Conservation (phyloP, 495 filamentous ascomycete species). For the Penicillium crystallinum region DNA sequence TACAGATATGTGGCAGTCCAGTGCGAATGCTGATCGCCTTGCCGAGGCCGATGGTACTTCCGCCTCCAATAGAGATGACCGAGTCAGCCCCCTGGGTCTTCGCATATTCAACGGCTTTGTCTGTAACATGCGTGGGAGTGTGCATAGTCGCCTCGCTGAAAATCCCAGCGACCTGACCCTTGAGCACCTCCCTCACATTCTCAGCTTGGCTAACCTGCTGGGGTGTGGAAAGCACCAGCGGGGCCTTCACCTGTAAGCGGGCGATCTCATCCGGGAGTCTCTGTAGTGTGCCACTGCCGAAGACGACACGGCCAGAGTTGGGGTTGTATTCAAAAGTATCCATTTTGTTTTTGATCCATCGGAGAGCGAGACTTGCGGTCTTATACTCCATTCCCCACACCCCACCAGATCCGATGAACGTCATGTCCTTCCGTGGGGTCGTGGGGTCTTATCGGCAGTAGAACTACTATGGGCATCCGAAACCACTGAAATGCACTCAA, state of each 20-base stretch:
- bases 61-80: slow-evolving; percentile 58
- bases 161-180: slow-evolving; percentile 49
- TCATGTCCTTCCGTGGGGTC: slow-evolving; percentile 29
- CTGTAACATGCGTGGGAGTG: slow-evolving; percentile 59
- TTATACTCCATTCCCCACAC: slow-evolving; percentile 32
- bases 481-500: too few species aligned
- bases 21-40: slow-evolving; percentile 64
- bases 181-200: slow-evolving; percentile 43
- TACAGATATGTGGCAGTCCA: slow-evolving; percentile 58
- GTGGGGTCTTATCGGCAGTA: slow-evolving; percentile 23
- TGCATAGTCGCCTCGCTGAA: slow-evolving; percentile 66
- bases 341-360: slow-evolving; percentile 25
- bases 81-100: slow-evolving; percentile 45
- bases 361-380: slow-evolving; percentile 12
- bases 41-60: slow-evolving; percentile 61
- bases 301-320: slow-evolving; percentile 56
- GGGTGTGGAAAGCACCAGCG: slow-evolving; percentile 56
- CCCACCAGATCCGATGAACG: slow-evolving; percentile 21
- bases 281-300: slow-evolving; percentile 56
- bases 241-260: slow-evolving; percentile 48
- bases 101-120: slow-evolving; percentile 53
- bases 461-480: too few species aligned
- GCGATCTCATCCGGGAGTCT: slow-evolving; percentile 56
- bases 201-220: slow-evolving; percentile 51
- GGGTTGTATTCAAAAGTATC: slow-evolving; percentile 58